A percentile compares a stretch with the other conserved stretches of the same genome.
Evolutionary conservation across 163 green algal genomes (phyloP).

Genomic region (Chlorella variabilis): DNA sequence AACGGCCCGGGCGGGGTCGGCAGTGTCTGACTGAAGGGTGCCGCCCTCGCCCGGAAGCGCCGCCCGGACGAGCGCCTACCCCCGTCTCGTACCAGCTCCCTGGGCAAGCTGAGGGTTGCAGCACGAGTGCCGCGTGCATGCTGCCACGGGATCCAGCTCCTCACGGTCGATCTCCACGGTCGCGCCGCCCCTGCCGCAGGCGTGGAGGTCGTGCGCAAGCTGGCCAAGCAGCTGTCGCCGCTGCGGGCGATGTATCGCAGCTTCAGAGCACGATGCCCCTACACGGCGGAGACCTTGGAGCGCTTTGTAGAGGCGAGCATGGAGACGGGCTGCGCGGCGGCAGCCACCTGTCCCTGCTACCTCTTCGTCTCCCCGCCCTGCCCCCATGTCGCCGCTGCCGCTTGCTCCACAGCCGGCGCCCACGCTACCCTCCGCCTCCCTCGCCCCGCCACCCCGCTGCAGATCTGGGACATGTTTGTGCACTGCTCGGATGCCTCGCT

Average conservation of each 20-base stretch:
- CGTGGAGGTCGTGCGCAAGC: conserved; percentile 33
- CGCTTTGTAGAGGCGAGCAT: conserved; percentile 29
- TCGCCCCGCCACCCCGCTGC: not conserved
- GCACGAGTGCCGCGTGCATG: no score
- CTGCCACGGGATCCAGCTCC: no score
- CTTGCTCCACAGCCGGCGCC: no score
- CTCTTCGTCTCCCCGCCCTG: not conserved
- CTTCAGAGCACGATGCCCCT: conserved; percentile 2
- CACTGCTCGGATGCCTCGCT: conserved; percentile 23
- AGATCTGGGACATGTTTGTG: conserved; percentile 38
- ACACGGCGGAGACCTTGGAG: conserved; percentile 23
- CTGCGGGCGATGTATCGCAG: not conserved
- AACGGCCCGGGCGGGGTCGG: no score
- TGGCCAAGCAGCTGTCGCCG: conserved; percentile 28
- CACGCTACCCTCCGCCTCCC: no score
- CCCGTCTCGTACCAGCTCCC: no score
- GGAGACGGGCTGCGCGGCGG: not conserved
- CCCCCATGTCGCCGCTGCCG: no score
- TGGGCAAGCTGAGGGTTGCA: no score
- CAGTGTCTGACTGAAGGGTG: no score
- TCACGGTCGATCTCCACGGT: no score
- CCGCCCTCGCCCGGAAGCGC: no score
- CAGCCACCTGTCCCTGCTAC: not conserved
- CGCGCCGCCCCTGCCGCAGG: not conserved
- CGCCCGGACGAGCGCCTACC: no score